Evolutionary conservation across 345 rosid genomes (phyloP).

Genomic region (Eucalyptus leucophloia): DNA sequence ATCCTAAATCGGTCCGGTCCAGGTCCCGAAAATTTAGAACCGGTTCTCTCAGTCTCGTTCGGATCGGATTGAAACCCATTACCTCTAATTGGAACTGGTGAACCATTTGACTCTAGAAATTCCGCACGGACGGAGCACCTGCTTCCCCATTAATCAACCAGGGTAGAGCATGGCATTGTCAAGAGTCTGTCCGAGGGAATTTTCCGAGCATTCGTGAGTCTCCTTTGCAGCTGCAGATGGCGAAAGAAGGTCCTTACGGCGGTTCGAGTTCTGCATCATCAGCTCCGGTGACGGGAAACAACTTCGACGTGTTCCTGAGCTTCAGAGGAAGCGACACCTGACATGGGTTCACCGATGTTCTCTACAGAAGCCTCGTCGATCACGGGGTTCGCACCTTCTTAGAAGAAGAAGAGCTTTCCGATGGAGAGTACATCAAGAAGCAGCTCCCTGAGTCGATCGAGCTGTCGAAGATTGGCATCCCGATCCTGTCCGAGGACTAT

Average conservation of each 20-base stretch:
- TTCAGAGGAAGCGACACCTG: neutral
- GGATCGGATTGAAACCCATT: rapidly evolving
- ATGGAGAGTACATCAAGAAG: neutral
- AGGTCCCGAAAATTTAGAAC: too few species aligned
- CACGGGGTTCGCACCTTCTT: neutral
- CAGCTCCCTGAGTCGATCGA: neutral
- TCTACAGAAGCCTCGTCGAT: neutral
- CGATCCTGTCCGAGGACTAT: neutral
- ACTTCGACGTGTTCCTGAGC: neutral
- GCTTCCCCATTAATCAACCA: neutral
- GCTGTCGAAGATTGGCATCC: neutral
- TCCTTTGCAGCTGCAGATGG: neutral
- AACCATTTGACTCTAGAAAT: too few species aligned
- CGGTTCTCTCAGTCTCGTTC: too few species aligned
- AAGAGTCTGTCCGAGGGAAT: neutral
- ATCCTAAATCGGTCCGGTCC: too few species aligned
- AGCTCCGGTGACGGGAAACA: neutral
- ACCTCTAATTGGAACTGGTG: too few species aligned
- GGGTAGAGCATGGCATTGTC: neutral
- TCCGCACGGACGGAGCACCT: neutral
- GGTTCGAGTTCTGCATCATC: neutral
- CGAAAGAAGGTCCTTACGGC: neutral
- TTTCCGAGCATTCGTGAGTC: neutral
- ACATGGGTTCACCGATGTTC: neutral
- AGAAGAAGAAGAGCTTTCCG: neutral